A percentile compares a stretch with the other conserved stretches of the same genome.
Evolutionary conservation across 2,329 filamentous ascomycete species (phyloP).

Genomic region (Epichloe uncinata): DNA sequence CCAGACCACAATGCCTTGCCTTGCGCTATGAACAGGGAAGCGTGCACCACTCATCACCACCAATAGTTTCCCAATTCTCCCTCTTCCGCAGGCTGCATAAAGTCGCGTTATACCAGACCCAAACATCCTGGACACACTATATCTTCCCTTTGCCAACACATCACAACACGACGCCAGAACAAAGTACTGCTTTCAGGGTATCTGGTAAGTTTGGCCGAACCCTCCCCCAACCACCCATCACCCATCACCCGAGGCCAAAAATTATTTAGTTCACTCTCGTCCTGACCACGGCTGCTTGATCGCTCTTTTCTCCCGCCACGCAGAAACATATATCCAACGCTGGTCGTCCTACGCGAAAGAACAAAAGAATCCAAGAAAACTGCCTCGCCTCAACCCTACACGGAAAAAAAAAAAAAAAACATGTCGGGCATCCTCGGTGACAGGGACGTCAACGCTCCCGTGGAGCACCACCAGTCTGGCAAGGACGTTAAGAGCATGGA

Average conservation of each 20-base stretch:
- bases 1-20: constrained; percentile 1
- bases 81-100: neutral
- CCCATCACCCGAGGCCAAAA: neutral
- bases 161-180: neutral
- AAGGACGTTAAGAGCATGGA: constrained; percentile 56
- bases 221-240: too few relatives aligned
- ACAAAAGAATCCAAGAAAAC: neutral
- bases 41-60: neutral
- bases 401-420: constrained; percentile 6
- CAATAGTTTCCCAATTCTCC: neutral
- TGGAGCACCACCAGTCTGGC: constrained; percentile 19
- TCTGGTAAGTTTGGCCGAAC: neutral
- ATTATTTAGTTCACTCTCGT: neutral
- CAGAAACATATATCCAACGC: constrained; percentile 4
- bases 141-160: neutral
- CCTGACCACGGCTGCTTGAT: neutral
- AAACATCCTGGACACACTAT: neutral
- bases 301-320: neutral
- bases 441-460: constrained; percentile 51
- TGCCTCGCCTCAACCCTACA: neutral
- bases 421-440: constrained; percentile 51
- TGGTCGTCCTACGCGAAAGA: neutral
- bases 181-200: too few relatives aligned
- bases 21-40: neutral
- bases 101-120: neutral